Percentiles rank a stretch among this genome's conserved stretches.
Evolutionary conservation across 2,329 filamentous ascomycete genomes (phyloP).

Genomic region (Sclerotinia spermophila): DNA sequence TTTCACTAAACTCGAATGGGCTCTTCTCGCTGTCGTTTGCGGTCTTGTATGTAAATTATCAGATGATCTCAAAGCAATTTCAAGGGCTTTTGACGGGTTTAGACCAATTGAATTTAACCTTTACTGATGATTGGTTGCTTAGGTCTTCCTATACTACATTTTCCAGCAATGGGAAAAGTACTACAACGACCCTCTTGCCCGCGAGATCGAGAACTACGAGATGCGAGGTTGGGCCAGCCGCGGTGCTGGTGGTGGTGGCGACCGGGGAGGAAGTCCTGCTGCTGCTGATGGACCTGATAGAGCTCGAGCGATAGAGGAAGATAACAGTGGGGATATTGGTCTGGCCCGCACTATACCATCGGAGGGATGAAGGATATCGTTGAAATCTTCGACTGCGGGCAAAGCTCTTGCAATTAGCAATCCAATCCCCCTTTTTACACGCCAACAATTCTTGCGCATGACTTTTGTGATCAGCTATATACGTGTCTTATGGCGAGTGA

Average conservation of each 20-base stretch:
- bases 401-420: not conserved
- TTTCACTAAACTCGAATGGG: fast-evolving
- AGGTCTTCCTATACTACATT: not conserved
- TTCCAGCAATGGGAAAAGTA: not conserved
- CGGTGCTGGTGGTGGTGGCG: not conserved
- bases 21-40: not conserved
- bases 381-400: not conserved
- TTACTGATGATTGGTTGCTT: not conserved
- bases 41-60: not conserved
- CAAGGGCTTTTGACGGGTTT: too few relatives aligned
- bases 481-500: not conserved
- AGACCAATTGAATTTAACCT: not conserved
- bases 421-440: not conserved
- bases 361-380: not conserved
- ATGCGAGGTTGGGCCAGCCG: not conserved
- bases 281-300: not conserved
- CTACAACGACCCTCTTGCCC: not conserved
- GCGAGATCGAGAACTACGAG: not conserved
- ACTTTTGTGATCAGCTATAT: not conserved
- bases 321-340: not conserved
- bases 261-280: not conserved
- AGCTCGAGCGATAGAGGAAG: not conserved
- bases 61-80: not conserved
- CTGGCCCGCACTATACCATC: not conserved
- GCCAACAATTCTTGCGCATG: not conserved